Percentiles rank a stretch among this genome's conserved stretches.
Evolutionary conservation across 2,329 filamentous ascomycete species (phyloP).

Genomic region (Pseudomassariella vexata): DNA sequence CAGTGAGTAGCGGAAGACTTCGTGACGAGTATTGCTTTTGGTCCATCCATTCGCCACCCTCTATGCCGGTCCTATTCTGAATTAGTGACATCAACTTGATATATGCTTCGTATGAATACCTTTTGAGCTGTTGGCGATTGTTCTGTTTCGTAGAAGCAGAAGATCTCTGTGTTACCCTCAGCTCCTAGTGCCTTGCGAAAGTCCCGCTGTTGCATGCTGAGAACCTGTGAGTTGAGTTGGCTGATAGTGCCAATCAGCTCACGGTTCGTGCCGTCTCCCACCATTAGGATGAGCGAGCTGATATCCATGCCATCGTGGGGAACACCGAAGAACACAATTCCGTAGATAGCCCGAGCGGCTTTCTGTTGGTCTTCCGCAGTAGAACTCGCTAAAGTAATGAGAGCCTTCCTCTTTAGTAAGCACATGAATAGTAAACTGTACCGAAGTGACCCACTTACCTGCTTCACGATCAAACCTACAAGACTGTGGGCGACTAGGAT

Average conservation of each 20-base stretch:
- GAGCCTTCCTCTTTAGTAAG: slow-evolving; percentile 1
- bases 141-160: slow-evolving; percentile 20
- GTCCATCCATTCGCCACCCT: slow-evolving; percentile 18
- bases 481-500: slow-evolving; percentile 15
- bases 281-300: slow-evolving; percentile 13
- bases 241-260: slow-evolving; percentile 6
- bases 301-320: slow-evolving; percentile 15
- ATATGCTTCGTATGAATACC: slow-evolving; percentile 14
- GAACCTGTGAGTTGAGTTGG: slow-evolving; percentile 4
- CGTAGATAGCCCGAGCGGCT: slow-evolving; percentile 8
- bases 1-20: slow-evolving; percentile 18
- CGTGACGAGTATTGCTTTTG: slow-evolving; percentile 13
- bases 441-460: slow-evolving; percentile 8
- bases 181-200: slow-evolving; percentile 7
- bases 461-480: slow-evolving; percentile 16
- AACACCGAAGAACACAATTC: slow-evolving; percentile 14
- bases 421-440: neutral
- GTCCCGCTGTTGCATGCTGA: slow-evolving; percentile 3
- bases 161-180: slow-evolving; percentile 11
- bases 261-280: slow-evolving; percentile 9
- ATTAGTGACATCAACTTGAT: no score
- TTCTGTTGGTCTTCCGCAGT: slow-evolving; percentile 5
- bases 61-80: no score
- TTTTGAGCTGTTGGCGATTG: slow-evolving; percentile 16
- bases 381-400: slow-evolving; percentile 7